These are phyloP conservation scores for Xeromyces bisporus DNA, from an alignment of 495 filamentous ascomycete genomes.

Conservation along the genomic window DNA sequence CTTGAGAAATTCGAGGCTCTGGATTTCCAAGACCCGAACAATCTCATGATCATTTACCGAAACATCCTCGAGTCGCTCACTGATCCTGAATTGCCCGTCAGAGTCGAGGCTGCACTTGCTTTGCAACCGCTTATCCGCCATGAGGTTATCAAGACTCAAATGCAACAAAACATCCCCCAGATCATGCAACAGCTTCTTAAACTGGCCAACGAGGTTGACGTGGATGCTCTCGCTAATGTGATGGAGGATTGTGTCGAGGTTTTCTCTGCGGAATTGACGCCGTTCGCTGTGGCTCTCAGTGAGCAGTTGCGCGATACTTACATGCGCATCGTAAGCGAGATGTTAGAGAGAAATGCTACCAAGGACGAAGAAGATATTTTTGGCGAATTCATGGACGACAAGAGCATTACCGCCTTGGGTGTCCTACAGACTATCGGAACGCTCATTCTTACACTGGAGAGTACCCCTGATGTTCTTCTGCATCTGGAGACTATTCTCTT, in stretches of 20 bases:
- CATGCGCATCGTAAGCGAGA: slow-evolving; percentile 77
- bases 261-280: slow-evolving; percentile 86
- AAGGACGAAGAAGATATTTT: slow-evolving; percentile 63
- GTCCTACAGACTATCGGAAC: slow-evolving; percentile 97
- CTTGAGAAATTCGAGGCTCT: slow-evolving; percentile 95
- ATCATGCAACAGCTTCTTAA: slow-evolving; percentile 99
- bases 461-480: slow-evolving; percentile 81
- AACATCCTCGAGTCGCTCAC: slow-evolving; percentile 97
- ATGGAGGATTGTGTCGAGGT: slow-evolving; percentile 99
- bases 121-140: slow-evolving; percentile 91
- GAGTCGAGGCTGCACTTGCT: slow-evolving; percentile 87
- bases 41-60: slow-evolving; percentile 85
- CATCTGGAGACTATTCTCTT: slow-evolving; percentile 92
- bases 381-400: slow-evolving; percentile 89
- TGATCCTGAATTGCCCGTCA: slow-evolving; percentile 73
- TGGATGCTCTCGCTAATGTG: slow-evolving; percentile 91
- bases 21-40: slow-evolving; percentile 87
- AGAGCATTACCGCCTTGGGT: slow-evolving; percentile 92
- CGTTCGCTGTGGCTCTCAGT: slow-evolving; percentile 92
- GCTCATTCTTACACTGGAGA: slow-evolving; percentile 88
- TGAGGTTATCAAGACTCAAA: slow-evolving; percentile 77
- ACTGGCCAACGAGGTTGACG: slow-evolving; percentile 87
- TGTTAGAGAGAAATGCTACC: slow-evolving; percentile 62
- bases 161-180: slow-evolving; percentile 97
- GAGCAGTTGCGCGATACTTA: slow-evolving; percentile 96